Base-by-base conservation (phyloP, 2,329 filamentous ascomycete species). In the Apiospora malaysiana region DNA sequence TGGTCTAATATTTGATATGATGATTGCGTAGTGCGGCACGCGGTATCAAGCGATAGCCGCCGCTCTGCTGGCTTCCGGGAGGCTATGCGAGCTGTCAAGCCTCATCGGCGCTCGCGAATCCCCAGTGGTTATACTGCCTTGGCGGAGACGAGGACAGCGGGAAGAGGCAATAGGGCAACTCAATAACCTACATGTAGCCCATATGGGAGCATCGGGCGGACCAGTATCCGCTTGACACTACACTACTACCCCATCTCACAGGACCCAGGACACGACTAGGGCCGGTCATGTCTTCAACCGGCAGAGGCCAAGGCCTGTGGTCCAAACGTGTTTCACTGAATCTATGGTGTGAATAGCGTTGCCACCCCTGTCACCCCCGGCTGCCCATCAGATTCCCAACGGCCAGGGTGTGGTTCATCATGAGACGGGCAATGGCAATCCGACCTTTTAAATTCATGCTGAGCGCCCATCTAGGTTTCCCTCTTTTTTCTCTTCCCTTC, bases 371-470 rank as follows among this genome's bases (percentile, higher is more conserved):
- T 47, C 66, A 70, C 67, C 68, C 49, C 56, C 56, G 37, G 56
- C 32, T 40, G 18, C 56, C 56, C 56, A 40, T 63, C 56, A 40
- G 56, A 63, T 63, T 40, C 10, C 21, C 27, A 32, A 32, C 18
- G 75, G 73, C 76, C 77, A 73, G 79, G 77, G 76, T 63, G 27
- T 75, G 70, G 75, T 70, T 75, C 76, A 76, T 74, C 76, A 78
- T 76, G 75, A 76, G 82, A 75, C 77, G 81, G 83, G 82, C 83
- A 68, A 71, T 74, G 71, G 74, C 71, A 72, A 71, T 74, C 75
- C 74, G 76, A 75, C 75, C 77, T 78, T 40, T 80, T 82, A 85
- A 83, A 83, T 79, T 81, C 79, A 81, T 82, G 80, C 78, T 78
- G 78, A 76, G 75, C 71, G 71, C 72, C 77, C 71, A 70, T 71